phyloP scores from a whole-genome alignment of 345 rosid genomes.

The Hibiscus syriacus region DNA sequence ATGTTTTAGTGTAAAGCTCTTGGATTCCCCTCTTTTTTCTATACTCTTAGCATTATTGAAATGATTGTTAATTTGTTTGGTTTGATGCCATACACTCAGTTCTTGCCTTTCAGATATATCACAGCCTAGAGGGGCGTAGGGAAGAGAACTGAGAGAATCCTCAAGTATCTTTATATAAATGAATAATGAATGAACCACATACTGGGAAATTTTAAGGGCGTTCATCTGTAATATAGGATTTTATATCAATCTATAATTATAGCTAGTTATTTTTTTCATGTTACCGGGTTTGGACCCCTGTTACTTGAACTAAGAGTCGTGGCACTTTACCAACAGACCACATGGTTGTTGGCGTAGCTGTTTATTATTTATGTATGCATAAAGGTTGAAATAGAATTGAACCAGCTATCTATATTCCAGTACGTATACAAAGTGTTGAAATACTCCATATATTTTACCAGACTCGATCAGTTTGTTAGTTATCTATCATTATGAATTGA shows the following conservation, averaged over 20 bases:
- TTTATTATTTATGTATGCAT: neutral
- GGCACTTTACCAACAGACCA: too few species aligned
- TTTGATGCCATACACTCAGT: neutral
- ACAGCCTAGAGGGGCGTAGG: neutral
- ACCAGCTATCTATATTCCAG: too few species aligned
- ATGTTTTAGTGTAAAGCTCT: neutral
- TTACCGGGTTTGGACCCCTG: too few species aligned
- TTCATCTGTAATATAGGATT: neutral
- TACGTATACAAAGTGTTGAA: too few species aligned
- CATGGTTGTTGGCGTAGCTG: neutral
- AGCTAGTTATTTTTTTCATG: neutral
- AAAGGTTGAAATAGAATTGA: too few species aligned
- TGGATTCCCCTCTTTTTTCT: neutral
- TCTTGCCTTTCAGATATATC: neutral
- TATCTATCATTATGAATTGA: too few species aligned
- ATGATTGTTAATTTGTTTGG: neutral
- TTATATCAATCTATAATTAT: neutral
- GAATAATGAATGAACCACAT: neutral
- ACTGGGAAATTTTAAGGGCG: neutral
- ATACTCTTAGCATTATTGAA: neutral
- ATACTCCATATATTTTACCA: neutral
- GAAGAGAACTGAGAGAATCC: neutral
- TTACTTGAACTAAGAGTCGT: too few species aligned
- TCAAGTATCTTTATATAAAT: neutral
- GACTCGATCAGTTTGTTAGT: neutral